Evolutionary conservation across 345 rosid genomes (phyloP).

Genomic region (Schrenkiella parvula): DNA sequence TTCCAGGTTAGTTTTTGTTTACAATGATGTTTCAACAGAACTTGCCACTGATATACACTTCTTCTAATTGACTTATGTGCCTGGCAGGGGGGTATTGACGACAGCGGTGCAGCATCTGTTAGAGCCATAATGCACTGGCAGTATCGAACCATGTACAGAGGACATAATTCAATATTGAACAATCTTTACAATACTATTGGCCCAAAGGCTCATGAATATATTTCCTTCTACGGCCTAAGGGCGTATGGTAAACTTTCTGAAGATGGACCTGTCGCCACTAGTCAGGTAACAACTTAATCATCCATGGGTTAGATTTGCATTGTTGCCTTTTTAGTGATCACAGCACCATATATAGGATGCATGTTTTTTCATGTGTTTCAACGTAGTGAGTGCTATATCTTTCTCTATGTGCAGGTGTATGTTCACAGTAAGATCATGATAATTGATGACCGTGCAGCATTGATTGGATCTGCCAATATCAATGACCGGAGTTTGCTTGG

Average conservation of each 20-base stretch:
- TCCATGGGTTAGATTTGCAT: not conserved
- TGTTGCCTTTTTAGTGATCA: constrained; percentile 6
- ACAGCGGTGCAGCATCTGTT: constrained; percentile 94
- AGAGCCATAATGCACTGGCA: constrained; percentile 99
- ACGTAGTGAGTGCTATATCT: not conserved
- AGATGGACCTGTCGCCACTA: constrained; percentile 85
- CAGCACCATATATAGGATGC: constrained; percentile 6
- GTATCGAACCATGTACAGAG: constrained; percentile 92
- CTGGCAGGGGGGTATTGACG: constrained; percentile 93
- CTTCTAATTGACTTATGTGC: constrained; percentile 5
- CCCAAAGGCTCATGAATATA: constrained; percentile 66
- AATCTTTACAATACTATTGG: constrained; percentile 75
- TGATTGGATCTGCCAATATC: constrained; percentile 93
- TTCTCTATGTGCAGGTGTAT: constrained; percentile 57
- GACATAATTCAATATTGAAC: constrained; percentile 83
- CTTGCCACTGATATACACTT: not conserved
- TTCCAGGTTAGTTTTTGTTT: constrained; percentile 60
- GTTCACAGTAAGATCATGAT: constrained; percentile 98
- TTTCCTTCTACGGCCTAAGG: constrained; percentile 95
- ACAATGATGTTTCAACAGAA: not conserved
- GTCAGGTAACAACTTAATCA: constrained; percentile 59
- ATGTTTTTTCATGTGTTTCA: not conserved
- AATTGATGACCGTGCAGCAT: constrained; percentile 61
- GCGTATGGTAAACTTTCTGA: constrained; percentile 75
- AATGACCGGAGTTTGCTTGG: constrained; percentile 97